Evolutionary conservation across 129 eudicot genomes (phyloP).

Genomic region (Rutidosis leptorrhynchoides): DNA sequence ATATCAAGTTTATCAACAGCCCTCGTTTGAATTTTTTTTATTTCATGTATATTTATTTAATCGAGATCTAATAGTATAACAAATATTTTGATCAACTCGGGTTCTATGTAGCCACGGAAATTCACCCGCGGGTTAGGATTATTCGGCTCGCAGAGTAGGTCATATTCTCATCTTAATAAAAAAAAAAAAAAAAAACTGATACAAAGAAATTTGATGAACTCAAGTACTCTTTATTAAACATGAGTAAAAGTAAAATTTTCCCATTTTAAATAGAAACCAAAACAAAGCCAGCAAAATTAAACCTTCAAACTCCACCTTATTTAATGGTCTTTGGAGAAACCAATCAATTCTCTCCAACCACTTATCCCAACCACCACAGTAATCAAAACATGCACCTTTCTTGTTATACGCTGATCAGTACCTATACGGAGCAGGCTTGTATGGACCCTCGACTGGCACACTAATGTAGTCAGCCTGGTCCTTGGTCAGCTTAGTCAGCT

Average conservation of each 20-base stretch:
- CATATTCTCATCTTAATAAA: no score
- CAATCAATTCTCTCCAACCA: slow-evolving; percentile 20
- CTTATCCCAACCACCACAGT: not conserved
- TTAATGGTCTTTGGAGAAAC: slow-evolving; percentile 12
- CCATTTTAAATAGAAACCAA: slow-evolving; percentile 1
- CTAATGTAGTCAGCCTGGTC: slow-evolving; percentile 50
- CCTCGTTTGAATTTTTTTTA: not conserved
- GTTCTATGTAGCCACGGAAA: no score
- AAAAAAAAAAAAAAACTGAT: no score
- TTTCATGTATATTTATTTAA: no score
- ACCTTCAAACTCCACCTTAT: slow-evolving; percentile 19
- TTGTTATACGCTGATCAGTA: slow-evolving; percentile 25
- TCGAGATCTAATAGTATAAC: not conserved
- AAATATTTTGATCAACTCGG: no score
- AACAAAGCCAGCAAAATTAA: not conserved
- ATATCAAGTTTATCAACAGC: not conserved
- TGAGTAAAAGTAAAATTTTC: not conserved
- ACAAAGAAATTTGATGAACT: not conserved
- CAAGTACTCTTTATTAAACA: not conserved
- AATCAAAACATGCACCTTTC: not conserved
- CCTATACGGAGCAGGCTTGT: slow-evolving; percentile 55
- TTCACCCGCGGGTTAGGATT: no score
- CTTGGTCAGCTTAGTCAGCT: slow-evolving; percentile 41
- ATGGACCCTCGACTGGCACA: slow-evolving; percentile 46
- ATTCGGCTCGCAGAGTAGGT: no score